Evolutionary conservation across 164 flowering plant genomes (phyloP).

Genomic region (Piper longum): DNA sequence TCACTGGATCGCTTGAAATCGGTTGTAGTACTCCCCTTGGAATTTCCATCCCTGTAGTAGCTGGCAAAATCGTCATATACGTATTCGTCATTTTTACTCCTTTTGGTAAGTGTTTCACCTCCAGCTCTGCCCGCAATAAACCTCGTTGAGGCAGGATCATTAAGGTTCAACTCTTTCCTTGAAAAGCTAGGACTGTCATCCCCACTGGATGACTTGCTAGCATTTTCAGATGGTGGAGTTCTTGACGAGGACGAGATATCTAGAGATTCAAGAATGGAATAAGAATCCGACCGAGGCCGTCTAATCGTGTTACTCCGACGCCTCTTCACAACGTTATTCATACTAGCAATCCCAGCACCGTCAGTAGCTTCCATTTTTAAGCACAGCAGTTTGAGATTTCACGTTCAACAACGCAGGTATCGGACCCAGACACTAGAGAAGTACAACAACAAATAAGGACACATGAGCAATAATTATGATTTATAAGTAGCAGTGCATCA

Average conservation of each 20-base stretch:
- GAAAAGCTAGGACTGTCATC: constrained; percentile 24
- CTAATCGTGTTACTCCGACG: constrained; percentile 51
- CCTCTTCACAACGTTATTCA: constrained; percentile 27
- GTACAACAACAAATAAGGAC: not conserved
- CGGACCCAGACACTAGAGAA: not conserved
- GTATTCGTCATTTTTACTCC: constrained; percentile 17
- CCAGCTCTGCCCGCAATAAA: constrained; percentile 14
- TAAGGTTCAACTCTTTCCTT: constrained; percentile 43
- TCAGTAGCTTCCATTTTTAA: constrained; percentile 43
- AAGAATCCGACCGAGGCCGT: constrained; percentile 50
- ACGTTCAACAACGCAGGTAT: not conserved
- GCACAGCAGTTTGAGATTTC: not conserved
- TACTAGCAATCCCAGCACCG: constrained; percentile 20
- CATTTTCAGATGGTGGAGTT: constrained; percentile 43
- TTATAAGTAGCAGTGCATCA: no score
- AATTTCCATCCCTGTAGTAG: constrained; percentile 5
- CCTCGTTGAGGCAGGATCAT: constrained; percentile 26
- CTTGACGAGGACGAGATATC: constrained; percentile 34
- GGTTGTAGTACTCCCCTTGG: constrained; percentile 13
- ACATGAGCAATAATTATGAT: not conserved
- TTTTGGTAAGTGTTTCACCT: constrained; percentile 18
- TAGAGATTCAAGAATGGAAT: constrained; percentile 15
- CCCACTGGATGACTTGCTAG: constrained; percentile 42
- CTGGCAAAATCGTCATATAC: constrained; percentile 18
- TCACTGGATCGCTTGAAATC: constrained; percentile 32